A percentile compares a stretch with the other conserved stretches of the same genome.
phyloP scores from a whole-genome alignment of 139 green algal species.

The Chlorella sp. region DNA sequence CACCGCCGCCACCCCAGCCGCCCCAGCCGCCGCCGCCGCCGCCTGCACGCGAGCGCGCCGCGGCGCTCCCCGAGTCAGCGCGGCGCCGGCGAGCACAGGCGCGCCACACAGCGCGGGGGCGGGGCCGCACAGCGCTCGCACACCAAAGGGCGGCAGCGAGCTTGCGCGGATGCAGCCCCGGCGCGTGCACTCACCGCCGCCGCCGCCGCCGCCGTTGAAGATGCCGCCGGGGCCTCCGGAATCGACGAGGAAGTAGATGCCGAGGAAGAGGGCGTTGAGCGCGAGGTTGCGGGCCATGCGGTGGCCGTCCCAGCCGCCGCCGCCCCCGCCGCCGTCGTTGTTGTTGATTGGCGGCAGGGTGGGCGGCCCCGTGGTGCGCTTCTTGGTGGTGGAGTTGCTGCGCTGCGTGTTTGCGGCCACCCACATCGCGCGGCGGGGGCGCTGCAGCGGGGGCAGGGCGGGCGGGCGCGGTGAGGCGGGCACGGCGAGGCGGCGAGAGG shows the following conservation, averaged over 20 bases:
- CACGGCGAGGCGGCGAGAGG: too few species aligned
- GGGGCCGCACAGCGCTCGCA: neutral
- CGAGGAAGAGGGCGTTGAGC: slow-evolving; percentile 45
- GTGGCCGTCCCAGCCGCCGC: slow-evolving; percentile 48
- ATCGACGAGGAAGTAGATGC: slow-evolving; percentile 49
- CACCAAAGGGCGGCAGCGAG: neutral
- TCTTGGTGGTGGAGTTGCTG: slow-evolving; percentile 52
- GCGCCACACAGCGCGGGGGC: neutral
- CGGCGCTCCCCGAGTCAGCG: neutral
- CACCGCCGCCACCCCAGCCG: slow-evolving; percentile 31
- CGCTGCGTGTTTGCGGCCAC: slow-evolving; percentile 37
- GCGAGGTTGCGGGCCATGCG: slow-evolving; percentile 47
- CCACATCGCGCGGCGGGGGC: neutral
- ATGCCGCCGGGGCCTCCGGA: slow-evolving; percentile 34
- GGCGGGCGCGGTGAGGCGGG: too few species aligned
- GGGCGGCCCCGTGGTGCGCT: slow-evolving; percentile 47
- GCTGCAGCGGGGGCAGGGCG: too few species aligned
- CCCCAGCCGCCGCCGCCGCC: slow-evolving; percentile 23
- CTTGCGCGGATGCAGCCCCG: too few species aligned
- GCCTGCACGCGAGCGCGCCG: neutral
- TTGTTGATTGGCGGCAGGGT: slow-evolving; percentile 56
- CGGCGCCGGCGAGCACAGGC: neutral
- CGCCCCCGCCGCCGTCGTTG: slow-evolving; percentile 44
- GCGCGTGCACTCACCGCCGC: slow-evolving; percentile 10
- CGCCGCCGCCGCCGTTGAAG: slow-evolving; percentile 44